Conservation (phyloP, 495 filamentous ascomycete genomes). For the Trichoderma parareesei region DNA sequence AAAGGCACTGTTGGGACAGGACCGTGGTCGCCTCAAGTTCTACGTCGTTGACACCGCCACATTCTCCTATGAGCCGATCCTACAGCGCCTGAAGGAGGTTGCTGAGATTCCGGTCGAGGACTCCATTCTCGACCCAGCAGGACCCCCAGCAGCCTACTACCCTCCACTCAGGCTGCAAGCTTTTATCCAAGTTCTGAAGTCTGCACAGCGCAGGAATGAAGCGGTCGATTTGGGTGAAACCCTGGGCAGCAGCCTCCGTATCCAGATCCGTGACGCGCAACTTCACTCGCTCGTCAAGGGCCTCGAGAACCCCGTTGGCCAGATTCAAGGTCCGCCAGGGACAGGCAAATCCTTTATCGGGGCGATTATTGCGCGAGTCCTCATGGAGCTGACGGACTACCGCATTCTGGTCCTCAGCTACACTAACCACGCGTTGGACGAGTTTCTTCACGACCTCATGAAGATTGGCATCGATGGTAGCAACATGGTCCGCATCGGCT, state of each 20-base stretch:
- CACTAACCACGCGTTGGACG: constrained; percentile 70
- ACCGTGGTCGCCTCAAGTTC: constrained; percentile 34
- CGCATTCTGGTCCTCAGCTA: constrained; percentile 54
- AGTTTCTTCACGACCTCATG: constrained; percentile 63
- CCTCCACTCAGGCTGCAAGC: neutral
- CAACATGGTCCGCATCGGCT: constrained; percentile 60
- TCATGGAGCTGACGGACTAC: constrained; percentile 44
- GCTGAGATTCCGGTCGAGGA: constrained; percentile 45
- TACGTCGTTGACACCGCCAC: constrained; percentile 55
- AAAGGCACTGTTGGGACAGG: constrained; percentile 32
- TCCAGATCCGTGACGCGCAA: constrained; percentile 28
- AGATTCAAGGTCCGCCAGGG: constrained; percentile 73
- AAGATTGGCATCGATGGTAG: constrained; percentile 48
- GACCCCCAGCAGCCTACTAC: neutral
- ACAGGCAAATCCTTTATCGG: constrained; percentile 80
- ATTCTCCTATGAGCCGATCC: constrained; percentile 66
- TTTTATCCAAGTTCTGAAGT: neutral
- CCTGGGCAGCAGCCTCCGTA: neutral
- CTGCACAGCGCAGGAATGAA: neutral
- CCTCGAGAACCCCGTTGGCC: constrained; percentile 46
- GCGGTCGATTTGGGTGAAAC: neutral
- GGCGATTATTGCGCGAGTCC: constrained; percentile 51
- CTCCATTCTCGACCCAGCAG: constrained; percentile 31
- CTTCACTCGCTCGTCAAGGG: constrained; percentile 46
- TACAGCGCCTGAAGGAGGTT: constrained; percentile 51